phyloP scores from a whole-genome alignment of 73 alveolate species.

The Tetrahymena thermophila region DNA sequence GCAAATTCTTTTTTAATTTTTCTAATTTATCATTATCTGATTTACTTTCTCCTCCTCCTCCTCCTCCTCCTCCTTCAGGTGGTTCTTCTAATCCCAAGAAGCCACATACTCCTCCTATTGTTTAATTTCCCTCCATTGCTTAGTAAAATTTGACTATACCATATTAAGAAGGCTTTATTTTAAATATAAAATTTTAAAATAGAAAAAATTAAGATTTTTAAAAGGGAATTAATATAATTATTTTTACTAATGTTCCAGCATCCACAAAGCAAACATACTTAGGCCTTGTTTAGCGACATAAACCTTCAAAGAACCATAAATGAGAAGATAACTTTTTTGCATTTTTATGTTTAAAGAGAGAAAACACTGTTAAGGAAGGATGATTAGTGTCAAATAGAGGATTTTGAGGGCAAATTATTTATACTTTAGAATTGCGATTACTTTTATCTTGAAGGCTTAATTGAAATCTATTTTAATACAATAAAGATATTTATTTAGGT shows the following conservation, averaged over 20 bases:
- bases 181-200: not conserved
- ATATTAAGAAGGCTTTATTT: conserved; percentile 3
- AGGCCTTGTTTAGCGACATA: conserved; percentile 27
- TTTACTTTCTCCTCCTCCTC: not conserved
- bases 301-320: conserved; percentile 46
- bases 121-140: conserved; percentile 20
- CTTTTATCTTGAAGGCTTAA: not conserved
- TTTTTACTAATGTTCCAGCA: conserved; percentile 14
- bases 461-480: not conserved
- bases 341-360: conserved; percentile 27
- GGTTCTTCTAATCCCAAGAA: conserved; percentile 25
- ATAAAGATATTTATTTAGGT: not conserved
- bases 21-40: not conserved
- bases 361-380: conserved; percentile 9
- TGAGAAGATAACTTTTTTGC: conserved; percentile 32
- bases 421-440: not conserved
- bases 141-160: not conserved
- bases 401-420: not conserved
- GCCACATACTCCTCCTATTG: conserved; percentile 42
- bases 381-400: not conserved
- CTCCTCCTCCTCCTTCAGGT: not conserved
- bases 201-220: not conserved
- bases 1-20: too few species aligned
- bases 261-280: conserved; percentile 23
- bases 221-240: too few species aligned